These are phyloP conservation scores for Anisodus tanguticus DNA, from an alignment of 257 asterid genomes.

Conservation along the genomic window DNA sequence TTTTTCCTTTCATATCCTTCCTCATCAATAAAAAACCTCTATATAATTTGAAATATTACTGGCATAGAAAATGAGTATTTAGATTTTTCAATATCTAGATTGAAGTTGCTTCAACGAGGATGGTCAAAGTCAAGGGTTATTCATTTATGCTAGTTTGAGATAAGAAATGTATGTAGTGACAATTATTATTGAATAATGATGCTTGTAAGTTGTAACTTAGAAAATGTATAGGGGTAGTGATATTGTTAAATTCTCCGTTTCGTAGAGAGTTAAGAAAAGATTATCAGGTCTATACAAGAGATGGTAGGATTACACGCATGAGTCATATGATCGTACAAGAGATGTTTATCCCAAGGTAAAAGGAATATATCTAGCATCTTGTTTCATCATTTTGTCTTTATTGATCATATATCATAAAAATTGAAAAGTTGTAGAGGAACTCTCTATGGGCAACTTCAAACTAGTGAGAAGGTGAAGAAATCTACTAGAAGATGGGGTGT, in stretches of 20 bases:
- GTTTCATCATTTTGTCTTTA: not conserved
- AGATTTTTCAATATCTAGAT: constrained; percentile 10
- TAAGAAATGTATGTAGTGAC: not conserved
- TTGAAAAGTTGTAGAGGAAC: not conserved
- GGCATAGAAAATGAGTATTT: not conserved
- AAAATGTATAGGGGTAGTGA: not conserved
- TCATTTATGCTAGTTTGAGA: not conserved
- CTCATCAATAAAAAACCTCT: not conserved
- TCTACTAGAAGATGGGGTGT: too few relatives aligned
- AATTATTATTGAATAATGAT: not conserved
- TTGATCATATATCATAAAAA: not conserved
- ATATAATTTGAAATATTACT: not conserved
- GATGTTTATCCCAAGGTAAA: not conserved
- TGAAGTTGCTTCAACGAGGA: constrained; percentile 21
- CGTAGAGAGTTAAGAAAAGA: not conserved
- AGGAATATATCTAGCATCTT: not conserved
- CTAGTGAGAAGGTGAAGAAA: too few relatives aligned
- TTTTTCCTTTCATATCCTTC: not conserved
- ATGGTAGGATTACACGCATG: not conserved
- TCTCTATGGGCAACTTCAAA: too few relatives aligned
- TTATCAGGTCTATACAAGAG: not conserved
- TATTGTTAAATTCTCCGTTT: not conserved
- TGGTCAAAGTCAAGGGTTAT: not conserved
- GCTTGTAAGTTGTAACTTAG: not conserved
- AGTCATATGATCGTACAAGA: not conserved